A percentile compares a stretch with the other conserved stretches of the same genome.
Conservation (phyloP, 1,284 basidiomycete genomes). For the Jaminaea rosea region DNA sequence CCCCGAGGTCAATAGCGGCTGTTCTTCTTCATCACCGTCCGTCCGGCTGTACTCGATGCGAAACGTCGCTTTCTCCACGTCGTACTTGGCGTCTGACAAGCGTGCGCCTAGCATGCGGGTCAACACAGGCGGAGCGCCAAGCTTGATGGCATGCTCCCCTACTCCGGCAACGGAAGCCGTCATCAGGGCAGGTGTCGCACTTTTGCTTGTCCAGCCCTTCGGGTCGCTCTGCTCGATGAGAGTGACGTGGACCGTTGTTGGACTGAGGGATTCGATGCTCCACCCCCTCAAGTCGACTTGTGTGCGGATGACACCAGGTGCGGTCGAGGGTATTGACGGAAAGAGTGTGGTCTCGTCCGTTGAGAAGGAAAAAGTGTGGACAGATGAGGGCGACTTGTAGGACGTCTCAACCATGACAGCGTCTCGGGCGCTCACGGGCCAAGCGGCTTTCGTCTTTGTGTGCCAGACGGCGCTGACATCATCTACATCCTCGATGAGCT, state of each 20-base stretch:
- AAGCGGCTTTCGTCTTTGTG: conserved; percentile 22
- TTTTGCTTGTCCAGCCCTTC: conserved; percentile 93
- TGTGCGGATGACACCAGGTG: conserved; percentile 71
- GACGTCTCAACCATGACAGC: conserved; percentile 83
- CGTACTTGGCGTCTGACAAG: conserved; percentile 66
- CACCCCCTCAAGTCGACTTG: conserved; percentile 94
- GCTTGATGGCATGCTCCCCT: conserved; percentile 85
- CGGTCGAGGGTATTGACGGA: conserved; percentile 61
- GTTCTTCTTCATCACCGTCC: conserved; percentile 8
- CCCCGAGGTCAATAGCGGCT: conserved; percentile 5
- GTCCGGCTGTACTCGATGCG: conserved; percentile 71
- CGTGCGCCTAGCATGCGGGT: conserved; percentile 74
- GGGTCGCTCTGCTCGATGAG: conserved; percentile 94
- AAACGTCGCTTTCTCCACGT: conserved; percentile 74
- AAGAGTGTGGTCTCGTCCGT: conserved; percentile 80
- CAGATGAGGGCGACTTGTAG: conserved; percentile 83
- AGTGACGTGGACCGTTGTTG: conserved; percentile 86
- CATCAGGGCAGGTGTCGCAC: conserved; percentile 82
- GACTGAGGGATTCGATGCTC: conserved; percentile 90
- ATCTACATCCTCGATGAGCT: conserved; percentile 67
- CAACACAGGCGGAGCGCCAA: conserved; percentile 80
- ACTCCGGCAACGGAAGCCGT: conserved; percentile 64
- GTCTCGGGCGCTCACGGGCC: conserved; percentile 61
- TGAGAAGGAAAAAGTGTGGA: conserved; percentile 93
- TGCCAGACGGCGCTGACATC: conserved; percentile 62